Percentiles rank a stretch among this genome's conserved stretches.
These are phyloP conservation scores for Diddensiella santjacobensis DNA, from an alignment of 805 yeast species.

Conservation along the genomic window DNA sequence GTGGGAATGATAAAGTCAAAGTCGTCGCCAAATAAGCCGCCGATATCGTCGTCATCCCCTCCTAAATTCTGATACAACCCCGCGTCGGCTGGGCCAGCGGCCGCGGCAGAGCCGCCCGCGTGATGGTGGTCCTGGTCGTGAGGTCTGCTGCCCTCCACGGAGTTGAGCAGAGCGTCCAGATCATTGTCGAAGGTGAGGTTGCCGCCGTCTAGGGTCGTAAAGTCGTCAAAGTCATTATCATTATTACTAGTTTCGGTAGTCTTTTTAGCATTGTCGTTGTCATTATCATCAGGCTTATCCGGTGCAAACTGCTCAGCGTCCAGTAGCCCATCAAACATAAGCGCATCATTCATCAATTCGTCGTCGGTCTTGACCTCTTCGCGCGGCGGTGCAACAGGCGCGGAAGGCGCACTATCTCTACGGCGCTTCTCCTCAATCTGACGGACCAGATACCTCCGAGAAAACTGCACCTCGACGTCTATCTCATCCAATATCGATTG, in stretches of 20 bases:
- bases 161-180: constrained; percentile 17
- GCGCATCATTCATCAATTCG: neutral
- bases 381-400: constrained; percentile 2
- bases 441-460: constrained; percentile 8
- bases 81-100: constrained; percentile 6
- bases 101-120: neutral
- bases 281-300: neutral
- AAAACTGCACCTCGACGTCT: constrained; percentile 22
- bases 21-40: constrained; percentile 29
- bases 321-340: neutral
- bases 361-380: constrained; percentile 3
- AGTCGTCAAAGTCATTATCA: constrained; percentile 13
- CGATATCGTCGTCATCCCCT: constrained; percentile 21
- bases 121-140: neutral
- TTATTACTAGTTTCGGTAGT: neutral
- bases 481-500: constrained; percentile 22
- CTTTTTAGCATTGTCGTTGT: constrained; percentile 7
- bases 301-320: neutral
- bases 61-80: neutral
- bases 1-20: constrained; percentile 26
- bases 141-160: constrained; percentile 8
- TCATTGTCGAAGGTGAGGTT: constrained; percentile 16
- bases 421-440: constrained; percentile 6
- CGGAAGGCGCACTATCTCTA: constrained; percentile 1
- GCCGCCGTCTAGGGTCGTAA: constrained; percentile 1